Evolutionary conservation across 352 stramenopile genomes (phyloP).

Genomic region (Thraustotheca clavata): DNA sequence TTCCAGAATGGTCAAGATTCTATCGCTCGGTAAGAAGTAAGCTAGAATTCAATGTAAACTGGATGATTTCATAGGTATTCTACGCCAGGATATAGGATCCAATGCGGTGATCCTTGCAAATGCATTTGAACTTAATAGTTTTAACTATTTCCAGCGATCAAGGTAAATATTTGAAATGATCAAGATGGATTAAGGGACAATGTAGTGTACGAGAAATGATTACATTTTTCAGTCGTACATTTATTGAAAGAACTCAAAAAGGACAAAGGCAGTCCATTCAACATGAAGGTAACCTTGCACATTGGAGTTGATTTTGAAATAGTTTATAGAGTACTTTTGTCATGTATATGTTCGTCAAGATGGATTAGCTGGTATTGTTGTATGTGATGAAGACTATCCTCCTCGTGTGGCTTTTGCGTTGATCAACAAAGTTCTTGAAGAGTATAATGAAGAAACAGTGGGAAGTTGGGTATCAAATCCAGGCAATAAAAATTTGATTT

Average conservation of each 20-base stretch:
- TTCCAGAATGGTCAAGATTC: constrained; percentile 64
- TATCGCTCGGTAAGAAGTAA: constrained; percentile 55
- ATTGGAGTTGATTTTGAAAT: not conserved
- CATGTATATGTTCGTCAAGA: constrained; percentile 97
- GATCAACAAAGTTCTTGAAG: constrained; percentile 88
- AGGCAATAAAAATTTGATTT: constrained; percentile 75
- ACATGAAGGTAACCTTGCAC: constrained; percentile 83
- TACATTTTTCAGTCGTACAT: constrained; percentile 99
- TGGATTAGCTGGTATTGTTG: constrained; percentile 93
- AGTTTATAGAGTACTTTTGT: constrained; percentile 90
- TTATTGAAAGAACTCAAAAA: constrained; percentile 94
- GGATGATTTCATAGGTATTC: constrained; percentile 36
- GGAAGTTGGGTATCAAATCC: constrained; percentile 49
- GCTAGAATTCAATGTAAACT: not conserved
- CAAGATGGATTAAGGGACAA: not conserved
- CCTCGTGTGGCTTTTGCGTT: constrained; percentile 94
- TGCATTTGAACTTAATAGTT: constrained; percentile 68
- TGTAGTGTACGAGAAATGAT: constrained; percentile 95
- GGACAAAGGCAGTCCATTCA: constrained; percentile 97
- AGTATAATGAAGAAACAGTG: constrained; percentile 83
- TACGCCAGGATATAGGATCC: constrained; percentile 50
- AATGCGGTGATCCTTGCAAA: constrained; percentile 61
- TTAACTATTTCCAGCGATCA: constrained; percentile 80
- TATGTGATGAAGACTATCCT: constrained; percentile 97
- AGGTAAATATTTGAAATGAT: constrained; percentile 31